Base-by-base conservation (phyloP, 1,284 basidiomycete species). In the Clitocybe nebularis region DNA sequence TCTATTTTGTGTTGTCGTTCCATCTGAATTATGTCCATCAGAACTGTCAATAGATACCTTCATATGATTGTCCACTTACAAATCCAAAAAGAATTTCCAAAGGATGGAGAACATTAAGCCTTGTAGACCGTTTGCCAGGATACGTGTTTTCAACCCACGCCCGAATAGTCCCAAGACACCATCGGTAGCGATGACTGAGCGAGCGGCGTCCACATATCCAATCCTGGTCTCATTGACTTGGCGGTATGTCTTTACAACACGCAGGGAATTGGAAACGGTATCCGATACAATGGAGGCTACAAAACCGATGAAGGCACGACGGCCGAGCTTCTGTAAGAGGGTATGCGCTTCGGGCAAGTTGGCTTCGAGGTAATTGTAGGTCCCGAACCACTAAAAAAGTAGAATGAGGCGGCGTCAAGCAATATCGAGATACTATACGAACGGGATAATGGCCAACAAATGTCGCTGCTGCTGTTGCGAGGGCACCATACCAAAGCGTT, bases 161-260 rank as follows among this genome's bases (percentile, higher is more conserved):
- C 89, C 89, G 29, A 95, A 79, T 33, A 90, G 62, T 4, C 85
- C 88, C 19, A 50, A 57, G 19, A 78, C 48, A 2, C 88, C 89
- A 49, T 90, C 88, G 2, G 67, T 61, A 1, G 72, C 71, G 36
- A 90, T 67, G 29, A 91, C 81, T 1, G 72, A 76, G 36, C 71
- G 69, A 0, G 85, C 87, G 1, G 86, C 83, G 41, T 79, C 76
- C 4, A 68, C 35, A 59, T 94, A 95, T 2, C 83, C 79, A 10
- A 94, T 81, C 23, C 79, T 74, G 2, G 79, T 79, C 46, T 84
- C 81, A 59, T 92, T 81, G 11, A 92, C 89, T 61, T 95, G 92
- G 11, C 92, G 72, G 64, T 93, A 94, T 0, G 92, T 94, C 72
- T 94, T 95, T 55, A 95, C 67, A 3, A 95, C 91, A n/a, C 89